Percentiles rank a stretch among this genome's conserved stretches.
phyloP scores from a whole-genome alignment of 768 basidiomycete species.

The Podaxis sp. region DNA sequence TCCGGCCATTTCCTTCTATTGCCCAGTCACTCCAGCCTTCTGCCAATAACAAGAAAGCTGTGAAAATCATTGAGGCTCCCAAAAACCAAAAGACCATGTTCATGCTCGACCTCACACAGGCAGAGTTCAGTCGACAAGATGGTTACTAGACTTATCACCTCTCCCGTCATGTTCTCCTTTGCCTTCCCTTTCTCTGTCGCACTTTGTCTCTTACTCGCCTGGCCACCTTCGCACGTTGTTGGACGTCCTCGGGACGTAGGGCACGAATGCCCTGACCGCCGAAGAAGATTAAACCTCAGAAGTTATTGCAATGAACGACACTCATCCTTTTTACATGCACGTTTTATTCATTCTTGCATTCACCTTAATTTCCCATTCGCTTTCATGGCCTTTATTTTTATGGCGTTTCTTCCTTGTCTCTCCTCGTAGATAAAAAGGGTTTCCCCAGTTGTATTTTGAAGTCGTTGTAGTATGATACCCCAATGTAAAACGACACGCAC shows the following conservation, averaged over 20 bases:
- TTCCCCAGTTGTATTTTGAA: background rate
- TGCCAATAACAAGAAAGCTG: slow-evolving; percentile 38
- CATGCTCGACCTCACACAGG: slow-evolving; percentile 78
- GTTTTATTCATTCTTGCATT: background rate
- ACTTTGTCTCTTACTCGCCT: background rate
- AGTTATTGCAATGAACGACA: background rate
- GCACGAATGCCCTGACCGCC: background rate
- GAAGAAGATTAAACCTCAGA: background rate
- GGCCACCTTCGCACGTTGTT: background rate
- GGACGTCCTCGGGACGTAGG: background rate
- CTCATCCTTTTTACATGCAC: background rate
- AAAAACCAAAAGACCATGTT: slow-evolving; percentile 68
- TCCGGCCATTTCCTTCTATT: slow-evolving; percentile 76
- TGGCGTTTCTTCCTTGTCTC: background rate
- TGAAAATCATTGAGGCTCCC: slow-evolving; percentile 81
- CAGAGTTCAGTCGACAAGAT: slow-evolving; percentile 71
- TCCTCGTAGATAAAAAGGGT: background rate
- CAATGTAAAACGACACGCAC: slow-evolving; percentile 7
- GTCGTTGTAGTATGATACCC: slow-evolving; percentile 12
- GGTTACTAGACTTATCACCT: background rate
- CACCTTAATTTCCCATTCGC: slow-evolving; percentile 3
- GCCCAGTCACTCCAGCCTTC: slow-evolving; percentile 38
- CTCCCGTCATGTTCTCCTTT: slow-evolving; percentile 3
- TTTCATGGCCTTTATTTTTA: slow-evolving; percentile 1
- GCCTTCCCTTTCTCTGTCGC: slow-evolving; percentile 28